Evolutionary conservation across 2,329 filamentous ascomycete species (phyloP).

Genomic region (Botrytis galanthina): DNA sequence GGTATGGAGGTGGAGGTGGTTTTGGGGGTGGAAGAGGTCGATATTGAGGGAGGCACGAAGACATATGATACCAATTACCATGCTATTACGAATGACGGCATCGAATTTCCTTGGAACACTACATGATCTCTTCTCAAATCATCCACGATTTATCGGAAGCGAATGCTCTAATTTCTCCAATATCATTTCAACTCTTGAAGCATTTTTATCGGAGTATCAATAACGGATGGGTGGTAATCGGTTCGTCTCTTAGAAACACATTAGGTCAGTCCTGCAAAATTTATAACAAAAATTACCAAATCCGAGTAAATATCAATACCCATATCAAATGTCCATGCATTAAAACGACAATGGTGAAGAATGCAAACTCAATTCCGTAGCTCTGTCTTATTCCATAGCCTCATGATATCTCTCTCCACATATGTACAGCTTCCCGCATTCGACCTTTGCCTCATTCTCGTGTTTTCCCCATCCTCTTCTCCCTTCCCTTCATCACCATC

Average conservation of each 20-base stretch:
- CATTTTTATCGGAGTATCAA: neutral
- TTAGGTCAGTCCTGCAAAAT: constrained; percentile 5
- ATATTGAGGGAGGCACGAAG: constrained; percentile 9
- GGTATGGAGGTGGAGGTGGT: constrained; percentile 49
- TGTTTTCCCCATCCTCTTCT: constrained; percentile 21
- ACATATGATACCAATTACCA: constrained; percentile 27
- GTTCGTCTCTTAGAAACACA: neutral
- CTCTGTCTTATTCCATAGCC: neutral
- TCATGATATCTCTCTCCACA: constrained; percentile 11
- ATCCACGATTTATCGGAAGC: neutral
- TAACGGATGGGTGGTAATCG: neutral
- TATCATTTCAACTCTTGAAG: neutral
- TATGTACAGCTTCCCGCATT: constrained; percentile 28
- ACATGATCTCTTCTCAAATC: neutral
- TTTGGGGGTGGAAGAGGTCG: constrained; percentile 48
- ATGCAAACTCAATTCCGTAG: constrained; percentile 4
- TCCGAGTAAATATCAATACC: neutral
- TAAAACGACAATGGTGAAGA: neutral
- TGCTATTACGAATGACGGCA: neutral
- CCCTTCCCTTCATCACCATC: constrained; percentile 17
- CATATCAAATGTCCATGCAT: neutral
- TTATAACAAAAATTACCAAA: neutral
- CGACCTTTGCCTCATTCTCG: neutral
- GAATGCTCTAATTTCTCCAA: neutral
- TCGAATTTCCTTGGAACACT: neutral